Conservation (phyloP, 345 rosid species). For the Corchorus olitorius region DNA sequence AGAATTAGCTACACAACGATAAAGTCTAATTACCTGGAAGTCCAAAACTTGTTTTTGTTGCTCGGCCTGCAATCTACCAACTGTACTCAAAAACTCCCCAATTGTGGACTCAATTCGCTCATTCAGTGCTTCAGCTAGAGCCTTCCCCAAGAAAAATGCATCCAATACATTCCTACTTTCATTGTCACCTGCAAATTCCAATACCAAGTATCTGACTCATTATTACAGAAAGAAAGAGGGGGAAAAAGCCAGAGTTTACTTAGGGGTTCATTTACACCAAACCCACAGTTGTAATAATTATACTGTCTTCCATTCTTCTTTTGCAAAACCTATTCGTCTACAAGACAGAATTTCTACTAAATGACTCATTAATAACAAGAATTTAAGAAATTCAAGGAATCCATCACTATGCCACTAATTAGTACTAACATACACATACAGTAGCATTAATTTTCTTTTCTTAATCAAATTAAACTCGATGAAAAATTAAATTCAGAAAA, state of each 20-base stretch:
- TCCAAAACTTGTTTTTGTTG: conserved; percentile 90
- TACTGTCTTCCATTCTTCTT: neutral
- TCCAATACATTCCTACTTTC: conserved; percentile 70
- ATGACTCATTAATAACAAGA: neutral
- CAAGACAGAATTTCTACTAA: neutral
- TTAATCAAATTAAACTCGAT: neutral
- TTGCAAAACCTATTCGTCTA: neutral
- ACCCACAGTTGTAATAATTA: neutral
- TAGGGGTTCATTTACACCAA: neutral
- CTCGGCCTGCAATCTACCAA: conserved; percentile 85
- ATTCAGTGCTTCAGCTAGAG: conserved; percentile 80
- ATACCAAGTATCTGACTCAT: conserved; percentile 13
- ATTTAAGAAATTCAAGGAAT: neutral
- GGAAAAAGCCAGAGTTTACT: too few species aligned
- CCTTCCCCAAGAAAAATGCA: conserved; percentile 96
- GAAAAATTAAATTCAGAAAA: neutral
- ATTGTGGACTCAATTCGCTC: conserved; percentile 80
- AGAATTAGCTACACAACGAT: neutral
- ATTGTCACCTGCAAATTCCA: conserved; percentile 51
- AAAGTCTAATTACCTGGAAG: conserved; percentile 59
- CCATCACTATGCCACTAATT: too few species aligned
- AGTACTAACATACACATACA: too few species aligned
- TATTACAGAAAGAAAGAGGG: neutral
- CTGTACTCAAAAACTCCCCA: conserved; percentile 74
- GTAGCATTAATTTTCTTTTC: neutral